Evolutionary conservation across 164 flowering plant species (phyloP), one percentile per base, ranked within the genome.

Genomic region (Platanus orientalis): DNA sequence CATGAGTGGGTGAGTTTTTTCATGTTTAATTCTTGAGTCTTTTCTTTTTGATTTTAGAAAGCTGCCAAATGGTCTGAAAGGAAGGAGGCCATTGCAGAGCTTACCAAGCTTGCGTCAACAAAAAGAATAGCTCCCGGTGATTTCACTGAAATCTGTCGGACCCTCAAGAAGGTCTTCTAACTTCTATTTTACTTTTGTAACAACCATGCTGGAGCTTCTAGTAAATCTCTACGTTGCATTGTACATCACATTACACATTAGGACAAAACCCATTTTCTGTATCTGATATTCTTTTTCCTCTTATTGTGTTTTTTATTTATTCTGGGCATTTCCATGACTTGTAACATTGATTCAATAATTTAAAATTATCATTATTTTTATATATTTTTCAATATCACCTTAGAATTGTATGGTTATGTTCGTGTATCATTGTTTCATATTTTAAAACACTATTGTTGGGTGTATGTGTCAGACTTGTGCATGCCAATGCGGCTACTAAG

Each of bases 41-140:
- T 12, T 1, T 55, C 26, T 63, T 60, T 62, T 5, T 63, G 28
- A 20, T 69, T 66, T 12, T 63, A 95, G 99, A 95, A 95, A 95
- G 97, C 96, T 65, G 62, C 92, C 53, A 95, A 95, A 72, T 92
- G 99, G 99, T 87, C 92, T 42, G 99, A 95, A 72, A 67, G 99
- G 62, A 95, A 89, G 74, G 97, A 92, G 55, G 97, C 96, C 61
- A 97, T 92, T 67, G 90, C 91, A 27, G 97, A 95, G 75, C 80
- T 95, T 47, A 88, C 92, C 34, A 89, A 90, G 64, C 96, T 95
- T 73, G 94, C 97, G 62, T 92, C 97, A 42, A 84, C 91, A 11
- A 92, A 85, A 70, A 86, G 68, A 72, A 95, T 95, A 57, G 92
- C 97, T 42, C 92, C 96, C 63, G 99, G 97, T 63, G 99, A 95